These are phyloP conservation scores for Penicilliopsis zonata DNA, from an alignment of 495 filamentous ascomycete species.

Conservation along the genomic window DNA sequence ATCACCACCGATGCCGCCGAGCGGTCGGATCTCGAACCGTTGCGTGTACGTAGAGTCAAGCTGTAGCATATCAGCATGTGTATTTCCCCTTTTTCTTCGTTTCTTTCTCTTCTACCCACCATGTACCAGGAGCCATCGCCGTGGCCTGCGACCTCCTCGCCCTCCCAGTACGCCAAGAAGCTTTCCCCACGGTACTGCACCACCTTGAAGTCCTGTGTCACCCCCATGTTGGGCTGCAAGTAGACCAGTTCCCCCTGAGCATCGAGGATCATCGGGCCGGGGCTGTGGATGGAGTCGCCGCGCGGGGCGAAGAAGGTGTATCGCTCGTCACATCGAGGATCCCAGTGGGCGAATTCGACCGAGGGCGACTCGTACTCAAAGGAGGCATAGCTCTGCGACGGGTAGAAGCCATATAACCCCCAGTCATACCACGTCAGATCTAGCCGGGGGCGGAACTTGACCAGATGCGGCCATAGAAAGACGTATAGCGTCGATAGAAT, in stretches of 20 bases:
- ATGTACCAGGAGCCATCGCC: conserved; percentile 39
- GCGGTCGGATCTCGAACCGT: conserved; percentile 23
- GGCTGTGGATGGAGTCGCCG: conserved; percentile 26
- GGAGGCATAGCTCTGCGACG: conserved; percentile 17
- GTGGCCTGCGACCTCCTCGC: conserved; percentile 33
- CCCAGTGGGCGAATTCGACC: conserved; percentile 17
- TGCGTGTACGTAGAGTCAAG: conserved; percentile 32
- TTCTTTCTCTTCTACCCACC: conserved; percentile 14
- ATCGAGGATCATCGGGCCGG: conserved; percentile 36
- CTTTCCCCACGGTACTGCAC: conserved; percentile 31
- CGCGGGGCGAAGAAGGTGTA: conserved; percentile 34
- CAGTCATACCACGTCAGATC: conserved; percentile 24
- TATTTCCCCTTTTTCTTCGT: neutral
- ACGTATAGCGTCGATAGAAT: neutral
- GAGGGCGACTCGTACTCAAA: conserved; percentile 21
- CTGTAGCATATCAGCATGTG: conserved; percentile 7
- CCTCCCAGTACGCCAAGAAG: conserved; percentile 44
- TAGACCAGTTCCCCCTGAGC: conserved; percentile 31
- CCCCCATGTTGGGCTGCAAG: conserved; percentile 24
- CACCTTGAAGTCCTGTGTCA: conserved; percentile 35
- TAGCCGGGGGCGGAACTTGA: conserved; percentile 17
- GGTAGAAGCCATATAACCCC: conserved; percentile 23
- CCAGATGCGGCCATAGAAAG: conserved; percentile 17
- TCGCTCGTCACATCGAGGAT: conserved; percentile 24
- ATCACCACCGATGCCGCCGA: conserved; percentile 16